phyloP scores from a whole-genome alignment of 1,284 basidiomycete species.

The Microbotryum intermedium region DNA sequence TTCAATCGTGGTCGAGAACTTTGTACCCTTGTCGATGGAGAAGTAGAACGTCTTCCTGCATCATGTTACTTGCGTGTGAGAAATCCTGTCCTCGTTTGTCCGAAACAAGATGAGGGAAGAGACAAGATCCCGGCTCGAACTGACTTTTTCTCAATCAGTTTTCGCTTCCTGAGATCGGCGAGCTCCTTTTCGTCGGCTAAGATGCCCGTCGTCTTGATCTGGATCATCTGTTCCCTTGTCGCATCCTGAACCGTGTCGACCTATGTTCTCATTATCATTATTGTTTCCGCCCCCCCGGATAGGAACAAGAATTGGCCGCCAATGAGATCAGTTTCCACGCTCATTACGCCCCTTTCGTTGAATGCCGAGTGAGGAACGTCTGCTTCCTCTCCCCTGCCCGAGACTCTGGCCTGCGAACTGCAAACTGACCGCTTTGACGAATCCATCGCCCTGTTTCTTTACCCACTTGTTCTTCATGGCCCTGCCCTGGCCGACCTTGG shows the following conservation, averaged over 20 bases:
- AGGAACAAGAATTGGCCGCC: too few species aligned
- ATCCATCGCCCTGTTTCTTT: conserved; percentile 76
- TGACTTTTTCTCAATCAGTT: conserved; percentile 52
- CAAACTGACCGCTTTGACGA: conserved; percentile 68
- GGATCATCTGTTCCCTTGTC: conserved; percentile 65
- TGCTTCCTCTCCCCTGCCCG: too few species aligned
- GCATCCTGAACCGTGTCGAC: conserved; percentile 53
- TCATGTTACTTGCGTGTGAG: not conserved
- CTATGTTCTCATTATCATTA: conserved; percentile 39
- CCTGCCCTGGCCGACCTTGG: conserved; percentile 81
- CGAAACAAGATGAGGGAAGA: not conserved
- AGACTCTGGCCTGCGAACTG: too few species aligned
- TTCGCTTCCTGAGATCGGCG: conserved; percentile 83
- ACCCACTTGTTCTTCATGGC: conserved; percentile 99
- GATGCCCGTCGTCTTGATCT: conserved; percentile 67
- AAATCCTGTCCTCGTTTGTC: not conserved
- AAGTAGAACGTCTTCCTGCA: conserved; percentile 91
- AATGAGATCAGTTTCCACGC: not conserved
- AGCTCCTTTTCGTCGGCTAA: conserved; percentile 58
- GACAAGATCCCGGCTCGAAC: conserved; percentile 3
- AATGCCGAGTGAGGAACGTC: conserved; percentile 32
- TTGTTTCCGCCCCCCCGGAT: too few species aligned
- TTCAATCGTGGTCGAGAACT: conserved; percentile 85
- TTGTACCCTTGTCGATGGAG: conserved; percentile 70
- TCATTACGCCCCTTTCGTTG: not conserved